These are phyloP conservation scores for Aspergillus jensenii DNA, from an alignment of 2,329 filamentous ascomycete genomes.

Conservation along the genomic window DNA sequence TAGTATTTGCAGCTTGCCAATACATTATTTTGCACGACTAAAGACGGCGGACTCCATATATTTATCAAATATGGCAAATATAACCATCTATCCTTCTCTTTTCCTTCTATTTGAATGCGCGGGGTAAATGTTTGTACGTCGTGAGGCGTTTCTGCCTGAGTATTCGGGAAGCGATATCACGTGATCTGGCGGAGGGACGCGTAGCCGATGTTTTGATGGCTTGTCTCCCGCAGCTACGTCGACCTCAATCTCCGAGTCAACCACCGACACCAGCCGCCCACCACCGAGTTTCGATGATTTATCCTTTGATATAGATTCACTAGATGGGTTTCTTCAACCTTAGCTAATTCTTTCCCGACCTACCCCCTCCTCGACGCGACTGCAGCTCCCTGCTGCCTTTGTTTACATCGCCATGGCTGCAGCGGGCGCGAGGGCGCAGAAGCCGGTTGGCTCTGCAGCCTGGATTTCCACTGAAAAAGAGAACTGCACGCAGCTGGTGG, in stretches of 20 bases:
- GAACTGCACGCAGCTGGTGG: constrained; percentile 71
- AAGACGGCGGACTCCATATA: too few species aligned
- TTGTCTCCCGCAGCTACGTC: constrained; percentile 15
- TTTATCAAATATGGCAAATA: neutral
- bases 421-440: constrained; percentile 39
- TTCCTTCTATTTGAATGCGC: neutral
- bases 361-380: neutral
- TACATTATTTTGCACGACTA: too few species aligned
- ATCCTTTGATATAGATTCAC: neutral
- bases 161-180: constrained; percentile 9
- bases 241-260: constrained; percentile 14
- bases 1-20: too few species aligned
- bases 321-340: constrained; percentile 2
- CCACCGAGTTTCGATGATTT: constrained; percentile 16
- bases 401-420: constrained; percentile 43
- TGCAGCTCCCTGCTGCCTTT: constrained; percentile 24
- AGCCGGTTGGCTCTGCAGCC: constrained; percentile 72
- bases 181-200: constrained; percentile 18
- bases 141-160: neutral
- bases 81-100: neutral
- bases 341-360: constrained; percentile 5
- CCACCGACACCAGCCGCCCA: constrained; percentile 7
- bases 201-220: constrained; percentile 22
- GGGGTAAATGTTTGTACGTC: neutral
- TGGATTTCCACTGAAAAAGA: constrained; percentile 86